Percentiles rank a stretch among this genome's conserved stretches.
Evolutionary conservation across 306 rosid genomes (phyloP).

Genomic region (Dalbergia oliveri): DNA sequence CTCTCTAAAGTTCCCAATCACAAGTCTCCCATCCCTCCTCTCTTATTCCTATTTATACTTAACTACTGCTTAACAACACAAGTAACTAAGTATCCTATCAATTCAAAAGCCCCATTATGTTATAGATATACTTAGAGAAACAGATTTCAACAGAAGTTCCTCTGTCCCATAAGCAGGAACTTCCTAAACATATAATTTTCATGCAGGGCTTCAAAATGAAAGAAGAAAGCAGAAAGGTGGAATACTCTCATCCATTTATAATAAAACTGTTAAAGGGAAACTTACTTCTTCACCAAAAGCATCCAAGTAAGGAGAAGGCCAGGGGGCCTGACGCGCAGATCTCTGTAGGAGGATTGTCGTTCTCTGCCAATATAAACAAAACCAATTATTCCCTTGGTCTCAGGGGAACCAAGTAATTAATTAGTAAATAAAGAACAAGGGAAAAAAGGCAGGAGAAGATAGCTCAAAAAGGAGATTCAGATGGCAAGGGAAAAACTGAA

Average conservation of each 20-base stretch:
- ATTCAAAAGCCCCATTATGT: neutral
- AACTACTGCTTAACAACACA: too few species aligned
- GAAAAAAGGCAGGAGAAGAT: slow-evolving; percentile 6
- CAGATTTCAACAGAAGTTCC: slow-evolving; percentile 18
- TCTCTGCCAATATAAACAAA: slow-evolving; percentile 59
- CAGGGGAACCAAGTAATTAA: slow-evolving; percentile 13
- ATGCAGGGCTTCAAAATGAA: slow-evolving; percentile 1
- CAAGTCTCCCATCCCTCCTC: too few species aligned
- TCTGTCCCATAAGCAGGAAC: neutral
- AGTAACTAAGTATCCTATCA: neutral
- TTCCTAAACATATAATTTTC: neutral
- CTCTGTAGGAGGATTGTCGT: slow-evolving; percentile 90
- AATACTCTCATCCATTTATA: neutral
- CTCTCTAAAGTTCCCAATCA: too few species aligned
- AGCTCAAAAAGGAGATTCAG: slow-evolving; percentile 27
- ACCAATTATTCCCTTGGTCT: slow-evolving; percentile 14
- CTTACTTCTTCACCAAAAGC: slow-evolving; percentile 96
- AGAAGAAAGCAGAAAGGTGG: neutral
- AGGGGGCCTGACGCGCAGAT: slow-evolving; percentile 94
- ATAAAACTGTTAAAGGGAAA: slow-evolving; percentile 31
- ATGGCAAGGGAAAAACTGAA: neutral
- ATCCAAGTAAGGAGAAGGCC: slow-evolving; percentile 98
- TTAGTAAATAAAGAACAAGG: slow-evolving; percentile 11
- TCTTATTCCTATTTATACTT: too few species aligned
- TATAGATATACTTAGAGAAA: neutral